phyloP scores from a whole-genome alignment of 1,139 yeast species.

The Taphrina flavorubra region DNA sequence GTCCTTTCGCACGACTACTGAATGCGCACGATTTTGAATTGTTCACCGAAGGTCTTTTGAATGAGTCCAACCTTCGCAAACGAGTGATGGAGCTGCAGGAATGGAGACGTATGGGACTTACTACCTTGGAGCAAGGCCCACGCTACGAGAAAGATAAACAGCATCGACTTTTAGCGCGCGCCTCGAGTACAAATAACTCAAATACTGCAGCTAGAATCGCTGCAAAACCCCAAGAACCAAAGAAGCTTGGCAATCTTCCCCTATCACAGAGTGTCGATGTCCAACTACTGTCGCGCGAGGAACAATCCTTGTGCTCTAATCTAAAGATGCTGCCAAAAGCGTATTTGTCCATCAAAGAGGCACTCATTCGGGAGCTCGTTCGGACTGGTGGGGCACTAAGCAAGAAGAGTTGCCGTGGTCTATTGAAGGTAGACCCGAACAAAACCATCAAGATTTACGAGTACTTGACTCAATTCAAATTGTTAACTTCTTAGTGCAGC shows the following conservation, averaged over 20 bases:
- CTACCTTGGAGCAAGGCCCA: constrained; percentile 79
- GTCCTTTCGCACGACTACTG: constrained; percentile 81
- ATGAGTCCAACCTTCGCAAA: constrained; percentile 77
- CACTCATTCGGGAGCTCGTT: constrained; percentile 84
- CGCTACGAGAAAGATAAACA: constrained; percentile 88
- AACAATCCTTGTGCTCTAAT: constrained; percentile 81
- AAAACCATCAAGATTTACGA: constrained; percentile 89
- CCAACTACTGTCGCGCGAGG: constrained; percentile 80
- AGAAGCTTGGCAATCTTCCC: constrained; percentile 54
- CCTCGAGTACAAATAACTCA: constrained; percentile 47
- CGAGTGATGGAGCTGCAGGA: constrained; percentile 88
- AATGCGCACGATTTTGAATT: constrained; percentile 78
- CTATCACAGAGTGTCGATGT: constrained; percentile 84
- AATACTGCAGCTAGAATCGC: constrained; percentile 12
- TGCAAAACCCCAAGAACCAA: constrained; percentile 16
- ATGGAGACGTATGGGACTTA: constrained; percentile 89
- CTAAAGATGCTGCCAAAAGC: constrained; percentile 90
- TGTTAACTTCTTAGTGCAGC: constrained; percentile 56
- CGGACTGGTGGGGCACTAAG: constrained; percentile 82
- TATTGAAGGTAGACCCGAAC: constrained; percentile 80
- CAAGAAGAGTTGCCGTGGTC: constrained; percentile 80
- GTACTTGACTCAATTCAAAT: constrained; percentile 87
- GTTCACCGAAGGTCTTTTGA: constrained; percentile 72
- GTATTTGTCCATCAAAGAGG: constrained; percentile 87
- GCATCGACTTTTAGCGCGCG: constrained; percentile 46